phyloP scores from a whole-genome alignment of 225 moss, liverwort and hornwort genomes.

The Asterella californica region DNA sequence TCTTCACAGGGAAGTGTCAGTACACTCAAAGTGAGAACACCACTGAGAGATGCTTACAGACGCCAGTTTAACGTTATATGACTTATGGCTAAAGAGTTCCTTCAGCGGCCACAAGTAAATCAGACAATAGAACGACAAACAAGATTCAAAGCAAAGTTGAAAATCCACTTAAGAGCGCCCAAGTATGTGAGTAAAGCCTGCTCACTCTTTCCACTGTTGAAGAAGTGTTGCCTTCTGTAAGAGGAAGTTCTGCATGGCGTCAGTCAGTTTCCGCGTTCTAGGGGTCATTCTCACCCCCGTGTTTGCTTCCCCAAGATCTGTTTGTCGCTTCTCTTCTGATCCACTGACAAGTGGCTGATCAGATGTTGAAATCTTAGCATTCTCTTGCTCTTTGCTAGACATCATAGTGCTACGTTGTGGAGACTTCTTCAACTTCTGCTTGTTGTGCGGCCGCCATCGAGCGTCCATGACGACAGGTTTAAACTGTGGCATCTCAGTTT shows the following conservation, averaged over 20 bases:
- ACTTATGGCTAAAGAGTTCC: neutral
- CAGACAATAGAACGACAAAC: neutral
- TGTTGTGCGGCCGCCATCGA: neutral
- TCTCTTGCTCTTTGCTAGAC: neutral
- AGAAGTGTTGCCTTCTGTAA: slow-evolving; percentile 69
- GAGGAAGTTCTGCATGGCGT: slow-evolving; percentile 93
- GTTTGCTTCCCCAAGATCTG: slow-evolving; percentile 19
- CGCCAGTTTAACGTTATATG: neutral
- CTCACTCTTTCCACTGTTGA: slow-evolving; percentile 84
- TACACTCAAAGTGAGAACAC: neutral
- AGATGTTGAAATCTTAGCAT: neutral
- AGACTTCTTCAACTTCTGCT: neutral
- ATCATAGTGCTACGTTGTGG: slow-evolving; percentile 17
- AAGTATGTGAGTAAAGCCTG: neutral
- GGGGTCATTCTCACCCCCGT: slow-evolving; percentile 70
- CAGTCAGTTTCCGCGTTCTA: slow-evolving; percentile 84
- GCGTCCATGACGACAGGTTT: neutral
- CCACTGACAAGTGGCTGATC: neutral
- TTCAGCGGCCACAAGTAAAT: neutral
- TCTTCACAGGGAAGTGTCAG: neutral
- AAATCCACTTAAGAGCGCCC: neutral
- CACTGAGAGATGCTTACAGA: neutral
- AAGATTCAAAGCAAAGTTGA: no score
- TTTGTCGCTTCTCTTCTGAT: slow-evolving; percentile 1
- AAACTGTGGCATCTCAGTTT: slow-evolving; percentile 16